Conservation (phyloP, 1,139 yeast genomes). For the Blastobotrys arbuscula region DNA sequence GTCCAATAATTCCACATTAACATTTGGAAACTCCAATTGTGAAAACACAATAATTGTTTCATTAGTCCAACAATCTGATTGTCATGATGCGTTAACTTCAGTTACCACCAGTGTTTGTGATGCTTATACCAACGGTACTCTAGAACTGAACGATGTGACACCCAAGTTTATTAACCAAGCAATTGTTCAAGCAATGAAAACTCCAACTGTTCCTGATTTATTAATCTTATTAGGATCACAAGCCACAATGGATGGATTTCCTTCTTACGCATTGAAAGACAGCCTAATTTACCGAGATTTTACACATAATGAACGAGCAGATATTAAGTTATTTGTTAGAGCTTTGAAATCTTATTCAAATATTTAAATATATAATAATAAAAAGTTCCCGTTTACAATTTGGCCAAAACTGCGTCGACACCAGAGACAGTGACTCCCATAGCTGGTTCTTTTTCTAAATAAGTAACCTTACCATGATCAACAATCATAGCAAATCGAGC, state of each 20-base stretch:
- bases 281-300: slow-evolving; percentile 15
- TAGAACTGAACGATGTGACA: slow-evolving; percentile 3
- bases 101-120: slow-evolving; percentile 4
- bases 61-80: slow-evolving; percentile 9
- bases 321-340: slow-evolving; percentile 9
- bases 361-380: not conserved
- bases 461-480: slow-evolving; percentile 57
- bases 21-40: not conserved
- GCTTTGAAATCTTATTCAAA: slow-evolving; percentile 8
- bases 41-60: slow-evolving; percentile 12
- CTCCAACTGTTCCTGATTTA: slow-evolving; percentile 14
- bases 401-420: slow-evolving; percentile 47
- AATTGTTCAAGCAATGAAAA: slow-evolving; percentile 10
- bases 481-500: slow-evolving; percentile 68
- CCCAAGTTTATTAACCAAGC: slow-evolving; percentile 9
- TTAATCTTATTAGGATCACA: slow-evolving; percentile 16
- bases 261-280: slow-evolving; percentile 16
- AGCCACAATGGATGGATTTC: slow-evolving; percentile 17
- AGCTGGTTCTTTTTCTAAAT: slow-evolving; percentile 60
- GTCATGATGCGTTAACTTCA: slow-evolving; percentile 5
- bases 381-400: slow-evolving; percentile 26
- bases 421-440: slow-evolving; percentile 60
- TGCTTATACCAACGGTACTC: slow-evolving; percentile 1
- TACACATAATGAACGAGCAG: slow-evolving; percentile 2
- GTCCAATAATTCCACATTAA: not conserved